Percentiles rank a stretch among this genome's conserved stretches.
Evolutionary conservation across 1,284 basidiomycete species (phyloP).

Genomic region (Apiotrichum brassicae): DNA sequence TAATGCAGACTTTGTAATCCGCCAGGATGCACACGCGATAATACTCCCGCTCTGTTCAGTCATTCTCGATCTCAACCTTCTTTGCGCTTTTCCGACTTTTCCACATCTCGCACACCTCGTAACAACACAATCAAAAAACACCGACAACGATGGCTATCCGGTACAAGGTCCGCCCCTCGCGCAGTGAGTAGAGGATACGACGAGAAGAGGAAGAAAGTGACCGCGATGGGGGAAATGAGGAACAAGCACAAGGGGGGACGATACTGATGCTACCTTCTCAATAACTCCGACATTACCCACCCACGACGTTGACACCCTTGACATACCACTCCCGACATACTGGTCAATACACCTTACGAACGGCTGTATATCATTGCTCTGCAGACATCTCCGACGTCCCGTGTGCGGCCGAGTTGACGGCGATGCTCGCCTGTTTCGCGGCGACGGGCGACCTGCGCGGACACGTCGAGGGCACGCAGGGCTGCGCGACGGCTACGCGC

Average conservation of each 20-base stretch:
- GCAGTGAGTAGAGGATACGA: slow-evolving; percentile 1
- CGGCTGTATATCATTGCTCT: no score
- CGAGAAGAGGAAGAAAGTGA: no score
- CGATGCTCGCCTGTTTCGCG: slow-evolving; percentile 91
- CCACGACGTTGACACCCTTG: no score
- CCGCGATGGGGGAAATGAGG: no score
- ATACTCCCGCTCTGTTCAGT: not conserved
- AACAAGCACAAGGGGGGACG: no score
- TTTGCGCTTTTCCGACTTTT: slow-evolving; percentile 5
- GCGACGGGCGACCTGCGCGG: slow-evolving; percentile 65
- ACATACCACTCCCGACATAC: no score
- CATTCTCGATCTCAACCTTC: not conserved
- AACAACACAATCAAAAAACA: not conserved
- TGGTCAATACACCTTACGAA: no score
- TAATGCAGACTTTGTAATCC: no score
- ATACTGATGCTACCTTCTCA: not conserved
- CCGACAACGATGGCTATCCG: slow-evolving; percentile 1
- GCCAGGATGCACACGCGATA: no score
- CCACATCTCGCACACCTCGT: not conserved
- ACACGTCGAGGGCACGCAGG: slow-evolving; percentile 34
- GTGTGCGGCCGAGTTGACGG: slow-evolving; percentile 67
- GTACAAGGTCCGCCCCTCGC: slow-evolving; percentile 11
- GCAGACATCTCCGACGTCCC: slow-evolving; percentile 55
- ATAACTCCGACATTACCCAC: no score
- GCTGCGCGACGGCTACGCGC: slow-evolving; percentile 63